Conservation (phyloP, 306 rosid species). For the Quercus mongolica region DNA sequence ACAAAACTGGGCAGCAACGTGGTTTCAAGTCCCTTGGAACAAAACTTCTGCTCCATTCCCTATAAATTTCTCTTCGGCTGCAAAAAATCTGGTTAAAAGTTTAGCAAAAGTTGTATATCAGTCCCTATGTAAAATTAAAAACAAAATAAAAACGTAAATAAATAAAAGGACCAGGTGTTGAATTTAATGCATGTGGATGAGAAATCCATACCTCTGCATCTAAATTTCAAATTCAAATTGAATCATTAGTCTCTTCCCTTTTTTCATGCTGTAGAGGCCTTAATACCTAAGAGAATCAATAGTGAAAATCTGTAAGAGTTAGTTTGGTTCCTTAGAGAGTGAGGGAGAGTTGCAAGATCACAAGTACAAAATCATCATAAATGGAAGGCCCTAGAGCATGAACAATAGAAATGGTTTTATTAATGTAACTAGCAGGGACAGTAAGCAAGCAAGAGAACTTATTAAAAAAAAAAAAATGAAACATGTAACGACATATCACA, state of each 20-base stretch:
- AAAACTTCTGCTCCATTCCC: background rate
- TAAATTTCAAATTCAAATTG: background rate
- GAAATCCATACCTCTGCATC: background rate
- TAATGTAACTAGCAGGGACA: too few relatives aligned
- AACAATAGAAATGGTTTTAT: background rate
- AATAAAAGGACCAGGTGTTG: background rate
- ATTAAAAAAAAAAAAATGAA: background rate
- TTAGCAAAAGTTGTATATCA: background rate
- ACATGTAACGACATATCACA: background rate
- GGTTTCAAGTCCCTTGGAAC: background rate
- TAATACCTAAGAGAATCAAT: background rate
- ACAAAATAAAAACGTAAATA: too few relatives aligned
- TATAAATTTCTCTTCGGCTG: background rate
- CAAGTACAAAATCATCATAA: background rate
- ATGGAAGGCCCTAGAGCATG: background rate
- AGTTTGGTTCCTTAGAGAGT: background rate
- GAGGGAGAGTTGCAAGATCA: background rate
- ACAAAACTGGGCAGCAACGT: background rate
- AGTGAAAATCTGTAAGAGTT: background rate
- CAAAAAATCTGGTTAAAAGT: background rate
- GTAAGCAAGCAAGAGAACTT: too few relatives aligned
- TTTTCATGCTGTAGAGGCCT: background rate
- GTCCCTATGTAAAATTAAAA: background rate
- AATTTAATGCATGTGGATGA: background rate
- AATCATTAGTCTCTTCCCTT: background rate